Percentiles rank a stretch among this genome's conserved stretches.
Conservation (phyloP, 2,329 filamentous ascomycete species). For the Microsporum audouinii region DNA sequence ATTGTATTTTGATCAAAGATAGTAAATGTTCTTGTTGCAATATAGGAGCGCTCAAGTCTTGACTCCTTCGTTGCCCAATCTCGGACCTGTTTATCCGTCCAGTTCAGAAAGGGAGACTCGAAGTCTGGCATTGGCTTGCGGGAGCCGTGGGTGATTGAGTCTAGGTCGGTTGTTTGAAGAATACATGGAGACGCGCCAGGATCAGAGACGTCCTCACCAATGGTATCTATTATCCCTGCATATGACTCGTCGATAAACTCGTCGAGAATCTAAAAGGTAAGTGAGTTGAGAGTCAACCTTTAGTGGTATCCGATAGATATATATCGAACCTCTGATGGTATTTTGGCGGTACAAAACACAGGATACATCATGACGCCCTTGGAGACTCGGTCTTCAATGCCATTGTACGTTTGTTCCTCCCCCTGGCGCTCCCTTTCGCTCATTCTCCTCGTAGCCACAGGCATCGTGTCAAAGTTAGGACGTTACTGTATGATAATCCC, state of each 20-base stretch:
- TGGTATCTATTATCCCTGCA: neutral
- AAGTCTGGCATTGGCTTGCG: slow-evolving; percentile 10
- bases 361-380: slow-evolving; percentile 4
- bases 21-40: neutral
- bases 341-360: slow-evolving; percentile 8
- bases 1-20: slow-evolving; percentile 3
- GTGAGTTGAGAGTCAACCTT: neutral
- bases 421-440: neutral
- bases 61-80: neutral
- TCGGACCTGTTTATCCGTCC: slow-evolving; percentile 1
- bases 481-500: neutral
- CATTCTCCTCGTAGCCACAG: neutral
- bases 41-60: neutral
- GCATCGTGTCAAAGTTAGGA: neutral
- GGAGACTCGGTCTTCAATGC: slow-evolving; percentile 5
- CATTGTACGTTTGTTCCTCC: neutral
- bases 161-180: slow-evolving; percentile 5
- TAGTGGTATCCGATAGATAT: neutral
- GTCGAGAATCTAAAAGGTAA: slow-evolving; percentile 9
- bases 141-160: slow-evolving; percentile 9
- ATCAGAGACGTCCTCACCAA: neutral
- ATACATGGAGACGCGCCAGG: slow-evolving; percentile 3
- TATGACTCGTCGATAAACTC: slow-evolving; percentile 9
- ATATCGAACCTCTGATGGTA: slow-evolving; percentile 6
- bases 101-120: slow-evolving; percentile 6